Base-by-base conservation (phyloP, 805 yeast species). In the Yamadazyma endophytica region DNA sequence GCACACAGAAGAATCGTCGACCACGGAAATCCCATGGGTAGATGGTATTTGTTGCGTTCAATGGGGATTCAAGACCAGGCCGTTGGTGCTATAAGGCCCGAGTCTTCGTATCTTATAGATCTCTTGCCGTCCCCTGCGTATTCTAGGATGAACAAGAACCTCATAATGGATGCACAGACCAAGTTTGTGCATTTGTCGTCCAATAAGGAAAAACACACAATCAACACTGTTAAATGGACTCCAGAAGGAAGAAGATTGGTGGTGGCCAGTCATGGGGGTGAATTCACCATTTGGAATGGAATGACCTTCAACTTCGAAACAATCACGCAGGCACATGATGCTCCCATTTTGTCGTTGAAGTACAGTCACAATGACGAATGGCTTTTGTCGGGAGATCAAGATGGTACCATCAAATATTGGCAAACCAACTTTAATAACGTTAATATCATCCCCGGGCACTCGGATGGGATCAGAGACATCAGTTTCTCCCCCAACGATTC, bases 341-440 rank as follows among this genome's bases (percentile, higher is more conserved):
- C 82, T 37, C 88, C 96, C 0, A 82, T 92, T 21, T 71, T 88
- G 20, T 69, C 90, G 1, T 63, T 87, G 50, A 72, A 75, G 42
- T 92, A 90, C 59, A 79, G 92, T 5, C 94, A 87, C 54, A 80
- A 82, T 38, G 96, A 87, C 39, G 96, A 89, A 41, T 92, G 97
- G 97, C 70, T 92, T 38, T 64, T 92, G 15, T 81, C 94, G 50
- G 96, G 96, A 21, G 97, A 92, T 60, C 90, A 88, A 47, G 88
- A 82, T 35, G 99, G 98, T 16, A 68, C 71, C 5, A 74, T 92
- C 48, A 92, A 92, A 62, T 90, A 83, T 50, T 92, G 98, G 98
- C 97, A 89, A 60, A 95, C 97, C 4, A 92, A 92, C 58, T 86
- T 92, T 66, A 92, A 92, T 61, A 90, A 92, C 65, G 97, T 94